Base-by-base conservation (phyloP, 495 filamentous ascomycete species). In the Paragyromitra xinjiangensis region DNA sequence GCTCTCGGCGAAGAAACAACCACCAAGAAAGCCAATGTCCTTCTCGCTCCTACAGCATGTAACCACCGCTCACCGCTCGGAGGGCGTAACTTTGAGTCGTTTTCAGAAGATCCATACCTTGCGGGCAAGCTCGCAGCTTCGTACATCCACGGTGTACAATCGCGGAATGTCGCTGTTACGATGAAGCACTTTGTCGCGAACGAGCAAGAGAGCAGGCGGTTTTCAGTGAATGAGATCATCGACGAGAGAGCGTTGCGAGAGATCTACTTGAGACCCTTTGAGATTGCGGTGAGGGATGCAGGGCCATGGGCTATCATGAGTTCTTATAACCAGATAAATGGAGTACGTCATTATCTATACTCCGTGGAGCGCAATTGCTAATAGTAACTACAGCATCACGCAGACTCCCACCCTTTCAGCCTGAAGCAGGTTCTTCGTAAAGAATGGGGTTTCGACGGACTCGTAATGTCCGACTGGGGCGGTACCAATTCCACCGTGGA, bases 101-200 rank as follows among this genome's bases (percentile, higher is more conserved):
- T 94, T 81, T 92, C 92, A 8, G 92, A 95, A 82, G 93, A 96
- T 75, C 92, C 92, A 14, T 85, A 91, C 12, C 85, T 96, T 1
- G 90, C 92, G 0, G 93, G 93, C 9, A 91, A 88, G 65, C 84
- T 94, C 61, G 92, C 93, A 22, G 90, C 91, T 1, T 85, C 90
- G 81, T 89, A 92, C 69, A 89, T 91, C 78, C 88, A 87, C 72
- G 92, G 92, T 11, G 85, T 95, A 42, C 92, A 96, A 81, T 87
- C 89, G 51, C 89, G 89, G 72, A 90, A 91, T 7, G 88, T 95
- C 22, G 90, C 89, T 24, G 91, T 92, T 22, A 92, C 92, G 0
- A 87, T 94, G 67, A 95, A 95, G 85, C 93, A 95, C 81, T 95
- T 93, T 78, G 92, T 93, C 37, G 90, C 88, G 45, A 95, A 95